Evolutionary conservation across 148 eudicot genomes (phyloP).

Genomic region (Cornus kousa): DNA sequence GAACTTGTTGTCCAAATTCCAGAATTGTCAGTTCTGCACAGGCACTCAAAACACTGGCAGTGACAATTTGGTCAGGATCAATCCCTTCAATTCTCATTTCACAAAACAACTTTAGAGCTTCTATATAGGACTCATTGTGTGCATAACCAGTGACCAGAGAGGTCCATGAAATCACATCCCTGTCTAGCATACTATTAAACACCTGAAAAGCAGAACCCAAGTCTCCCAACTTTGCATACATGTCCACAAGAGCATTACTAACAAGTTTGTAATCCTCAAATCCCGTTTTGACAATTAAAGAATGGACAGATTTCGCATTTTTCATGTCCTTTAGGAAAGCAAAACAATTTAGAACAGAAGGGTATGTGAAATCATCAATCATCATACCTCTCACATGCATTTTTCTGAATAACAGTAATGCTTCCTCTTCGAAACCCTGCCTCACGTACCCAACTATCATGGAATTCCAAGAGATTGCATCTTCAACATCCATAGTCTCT

Average conservation of each 20-base stretch:
- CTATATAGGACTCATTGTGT: constrained; percentile 46
- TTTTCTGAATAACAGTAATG: constrained; percentile 47
- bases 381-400: constrained; percentile 56
- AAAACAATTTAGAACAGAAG: constrained; percentile 62
- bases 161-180: constrained; percentile 75
- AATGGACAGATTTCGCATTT: constrained; percentile 52
- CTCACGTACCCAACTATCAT: constrained; percentile 66
- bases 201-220: constrained; percentile 39
- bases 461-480: constrained; percentile 72
- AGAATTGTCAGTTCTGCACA: constrained; percentile 61
- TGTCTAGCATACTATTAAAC: constrained; percentile 40
- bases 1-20: constrained; percentile 70
- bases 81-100: constrained; percentile 55
- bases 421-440: constrained; percentile 56
- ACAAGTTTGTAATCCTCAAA: constrained; percentile 48
- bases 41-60: constrained; percentile 55
- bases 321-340: constrained; percentile 38
- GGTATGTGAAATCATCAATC: constrained; percentile 65
- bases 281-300: constrained; percentile 64
- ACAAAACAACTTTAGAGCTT: constrained; percentile 53
- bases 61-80: constrained; percentile 45
- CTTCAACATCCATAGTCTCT: constrained; percentile 36
- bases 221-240: constrained; percentile 65
- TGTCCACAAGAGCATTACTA: constrained; percentile 75
- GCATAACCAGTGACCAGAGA: constrained; percentile 62